Percentiles rank a stretch among this genome's conserved stretches.
Evolutionary conservation across 2,329 filamentous ascomycete genomes (phyloP).

Genomic region (Helminthosporium solani): DNA sequence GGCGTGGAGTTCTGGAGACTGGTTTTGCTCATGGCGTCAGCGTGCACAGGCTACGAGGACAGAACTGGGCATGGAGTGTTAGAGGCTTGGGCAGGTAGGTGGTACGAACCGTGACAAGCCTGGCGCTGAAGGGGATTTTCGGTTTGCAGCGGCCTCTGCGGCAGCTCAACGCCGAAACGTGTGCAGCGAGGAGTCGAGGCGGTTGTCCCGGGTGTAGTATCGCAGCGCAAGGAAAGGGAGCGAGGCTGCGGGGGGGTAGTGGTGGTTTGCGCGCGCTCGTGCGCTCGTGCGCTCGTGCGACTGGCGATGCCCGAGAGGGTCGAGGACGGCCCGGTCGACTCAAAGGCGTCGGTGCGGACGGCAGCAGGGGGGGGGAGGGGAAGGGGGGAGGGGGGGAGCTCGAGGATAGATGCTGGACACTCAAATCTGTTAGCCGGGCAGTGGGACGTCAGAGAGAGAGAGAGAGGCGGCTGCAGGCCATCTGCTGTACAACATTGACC

Average conservation of each 20-base stretch:
- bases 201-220: conserved; percentile 10
- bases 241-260: conserved; percentile 24
- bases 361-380: conserved; percentile 1
- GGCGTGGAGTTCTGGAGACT: conserved; percentile 21
- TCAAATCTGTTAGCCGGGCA: conserved; percentile 31
- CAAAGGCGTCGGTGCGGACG: conserved; percentile 7
- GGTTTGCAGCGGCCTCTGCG: conserved; percentile 32
- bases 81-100: conserved; percentile 24
- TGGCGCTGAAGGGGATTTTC: conserved; percentile 23
- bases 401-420: conserved; percentile 23
- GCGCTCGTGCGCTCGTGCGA: conserved; percentile 22
- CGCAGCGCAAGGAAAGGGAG: conserved; percentile 20
- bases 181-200: conserved; percentile 27
- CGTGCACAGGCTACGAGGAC: conserved; percentile 13
- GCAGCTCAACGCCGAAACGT: conserved; percentile 31
- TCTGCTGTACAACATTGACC: conserved; percentile 38
- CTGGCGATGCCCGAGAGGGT: conserved; percentile 6
- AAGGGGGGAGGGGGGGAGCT: conserved; percentile 9
- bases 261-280: conserved; percentile 11
- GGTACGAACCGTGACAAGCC: conserved; percentile 36
- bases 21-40: conserved; percentile 38
- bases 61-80: conserved; percentile 16
- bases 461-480: conserved; percentile 32
- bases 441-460: conserved; percentile 30
- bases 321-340: conserved; percentile 7